These are phyloP conservation scores for Corymbia citriodora DNA, from an alignment of 441 rosid species.

Conservation along the genomic window DNA sequence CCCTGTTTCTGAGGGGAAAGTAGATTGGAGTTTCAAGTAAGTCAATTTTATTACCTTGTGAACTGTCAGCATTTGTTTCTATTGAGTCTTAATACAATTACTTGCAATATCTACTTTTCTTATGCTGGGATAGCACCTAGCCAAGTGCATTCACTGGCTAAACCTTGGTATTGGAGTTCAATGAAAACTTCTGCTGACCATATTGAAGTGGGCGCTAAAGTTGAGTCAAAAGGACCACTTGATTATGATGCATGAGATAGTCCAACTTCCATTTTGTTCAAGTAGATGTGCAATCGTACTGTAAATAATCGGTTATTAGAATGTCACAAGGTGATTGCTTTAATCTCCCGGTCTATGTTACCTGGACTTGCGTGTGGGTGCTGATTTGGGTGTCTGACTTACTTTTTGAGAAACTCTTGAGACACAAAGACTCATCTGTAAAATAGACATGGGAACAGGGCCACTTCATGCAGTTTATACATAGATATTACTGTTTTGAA, in stretches of 20 bases:
- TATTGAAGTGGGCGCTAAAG: neutral
- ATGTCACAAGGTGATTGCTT: neutral
- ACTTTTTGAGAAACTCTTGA: neutral
- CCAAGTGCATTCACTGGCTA: neutral
- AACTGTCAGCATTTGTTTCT: neutral
- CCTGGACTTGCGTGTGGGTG: neutral
- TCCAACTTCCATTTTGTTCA: neutral
- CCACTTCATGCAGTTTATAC: neutral
- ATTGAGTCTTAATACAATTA: neutral
- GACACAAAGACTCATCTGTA: neutral
- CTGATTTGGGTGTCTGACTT: neutral
- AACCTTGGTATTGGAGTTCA: neutral
- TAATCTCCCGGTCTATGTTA: neutral
- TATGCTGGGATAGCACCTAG: neutral
- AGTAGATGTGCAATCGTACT: neutral
- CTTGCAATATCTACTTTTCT: neutral
- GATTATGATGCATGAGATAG: neutral
- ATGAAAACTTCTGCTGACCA: neutral
- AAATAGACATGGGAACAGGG: neutral
- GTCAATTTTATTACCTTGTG: constrained; percentile 1
- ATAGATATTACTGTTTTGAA: neutral
- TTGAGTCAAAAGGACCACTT: neutral
- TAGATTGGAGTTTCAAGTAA: constrained; percentile 88
- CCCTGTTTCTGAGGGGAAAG: constrained; percentile 72
- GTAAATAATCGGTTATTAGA: neutral